phyloP scores from a whole-genome alignment of 1,284 basidiomycete genomes.

The Blastosporella zonata region DNA sequence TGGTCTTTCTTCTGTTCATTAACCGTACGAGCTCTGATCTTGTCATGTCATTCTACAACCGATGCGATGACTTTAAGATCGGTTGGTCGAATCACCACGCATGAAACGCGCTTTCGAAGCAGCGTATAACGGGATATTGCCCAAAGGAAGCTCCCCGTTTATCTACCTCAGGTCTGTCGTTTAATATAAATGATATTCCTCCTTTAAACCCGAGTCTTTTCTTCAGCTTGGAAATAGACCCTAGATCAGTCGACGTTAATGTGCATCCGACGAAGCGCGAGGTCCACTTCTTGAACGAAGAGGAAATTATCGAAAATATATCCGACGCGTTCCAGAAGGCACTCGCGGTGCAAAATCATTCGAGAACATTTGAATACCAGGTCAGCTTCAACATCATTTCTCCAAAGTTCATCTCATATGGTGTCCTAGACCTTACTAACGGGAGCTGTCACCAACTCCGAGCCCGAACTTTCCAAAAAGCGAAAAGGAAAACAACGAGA shows the following conservation, averaged over 20 bases:
- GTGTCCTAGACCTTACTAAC: conserved; percentile 59
- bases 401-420: neutral
- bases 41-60: neutral
- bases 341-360: conserved; percentile 65
- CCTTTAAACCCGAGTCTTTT: neutral
- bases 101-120: conserved; percentile 89
- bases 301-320: conserved; percentile 80
- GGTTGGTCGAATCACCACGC: conserved; percentile 86
- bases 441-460: conserved; percentile 40
- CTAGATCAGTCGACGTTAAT: conserved; percentile 92
- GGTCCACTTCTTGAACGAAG: conserved; percentile 94
- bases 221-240: conserved; percentile 76
- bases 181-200: conserved; percentile 7
- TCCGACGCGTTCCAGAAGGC: conserved; percentile 69
- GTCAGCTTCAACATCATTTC: conserved; percentile 34
- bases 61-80: conserved; percentile 52
- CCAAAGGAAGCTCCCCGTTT: conserved; percentile 90
- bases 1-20: conserved; percentile 90
- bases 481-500: conserved; percentile 47
- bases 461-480: conserved; percentile 31
- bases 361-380: conserved; percentile 82
- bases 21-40: conserved; percentile 73
- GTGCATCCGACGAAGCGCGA: conserved; percentile 98
- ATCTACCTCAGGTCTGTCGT: conserved; percentile 79
- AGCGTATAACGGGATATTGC: conserved; percentile 83